Evolutionary conservation across 2,329 filamentous ascomycete species (phyloP).

Genomic region (Metarhizium brunneum): DNA sequence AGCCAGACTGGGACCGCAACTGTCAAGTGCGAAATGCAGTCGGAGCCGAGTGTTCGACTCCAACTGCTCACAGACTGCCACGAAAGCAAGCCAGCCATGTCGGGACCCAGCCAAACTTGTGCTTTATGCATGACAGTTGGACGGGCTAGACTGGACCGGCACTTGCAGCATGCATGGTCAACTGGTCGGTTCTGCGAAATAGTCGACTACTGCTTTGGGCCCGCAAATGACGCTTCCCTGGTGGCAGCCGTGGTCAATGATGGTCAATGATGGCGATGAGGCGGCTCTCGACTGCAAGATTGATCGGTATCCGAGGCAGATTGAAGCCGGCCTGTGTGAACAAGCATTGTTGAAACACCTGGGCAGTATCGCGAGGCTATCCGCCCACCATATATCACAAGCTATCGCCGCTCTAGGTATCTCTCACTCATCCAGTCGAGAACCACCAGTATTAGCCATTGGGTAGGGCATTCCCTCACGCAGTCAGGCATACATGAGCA

Average conservation of each 20-base stretch:
- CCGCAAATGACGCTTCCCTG: neutral
- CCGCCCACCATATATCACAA: no score
- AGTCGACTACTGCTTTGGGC: neutral
- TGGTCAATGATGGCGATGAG: neutral
- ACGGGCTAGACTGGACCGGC: slow-evolving; percentile 8
- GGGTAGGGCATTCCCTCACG: no score
- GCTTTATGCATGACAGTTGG: slow-evolving; percentile 15
- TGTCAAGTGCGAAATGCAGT: neutral
- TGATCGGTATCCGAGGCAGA: neutral
- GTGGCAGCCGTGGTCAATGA: neutral
- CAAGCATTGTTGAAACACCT: no score
- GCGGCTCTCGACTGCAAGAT: neutral
- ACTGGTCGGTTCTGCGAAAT: neutral
- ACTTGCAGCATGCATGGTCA: slow-evolving; percentile 17
- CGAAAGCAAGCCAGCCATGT: slow-evolving; percentile 23
- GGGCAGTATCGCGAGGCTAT: no score
- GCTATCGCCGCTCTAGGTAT: no score
- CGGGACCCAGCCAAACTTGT: slow-evolving; percentile 14
- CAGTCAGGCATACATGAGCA: no score
- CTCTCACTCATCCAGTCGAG: no score
- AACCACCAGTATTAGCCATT: no score
- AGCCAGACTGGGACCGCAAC: neutral
- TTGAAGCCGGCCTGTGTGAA: neutral
- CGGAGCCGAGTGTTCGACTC: neutral
- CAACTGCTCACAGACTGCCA: slow-evolving; percentile 22